Conservation (phyloP, 331 rosid genomes). For the Malus hybrid region DNA sequence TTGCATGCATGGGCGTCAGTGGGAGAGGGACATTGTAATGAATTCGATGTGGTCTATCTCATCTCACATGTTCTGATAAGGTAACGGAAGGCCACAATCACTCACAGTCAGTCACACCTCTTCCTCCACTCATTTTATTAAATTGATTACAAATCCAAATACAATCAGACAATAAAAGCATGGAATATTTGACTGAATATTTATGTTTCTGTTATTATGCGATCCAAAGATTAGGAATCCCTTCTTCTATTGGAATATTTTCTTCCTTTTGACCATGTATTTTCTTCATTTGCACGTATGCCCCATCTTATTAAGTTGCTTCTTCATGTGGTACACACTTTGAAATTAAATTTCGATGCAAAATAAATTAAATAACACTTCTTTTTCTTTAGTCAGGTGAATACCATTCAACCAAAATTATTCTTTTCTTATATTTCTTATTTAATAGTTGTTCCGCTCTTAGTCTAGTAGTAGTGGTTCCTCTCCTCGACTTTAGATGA, state of each 20-base stretch:
- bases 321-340: neutral
- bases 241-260: neutral
- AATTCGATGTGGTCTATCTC: neutral
- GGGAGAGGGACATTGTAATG: neutral
- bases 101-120: neutral
- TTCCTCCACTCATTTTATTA: neutral
- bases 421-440: neutral
- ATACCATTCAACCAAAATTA: neutral
- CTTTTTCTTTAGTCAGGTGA: neutral
- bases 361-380: neutral
- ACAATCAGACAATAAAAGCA: conserved; percentile 13
- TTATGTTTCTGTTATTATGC: neutral
- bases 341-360: neutral
- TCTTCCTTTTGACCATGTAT: neutral
- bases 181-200: conserved; percentile 24
- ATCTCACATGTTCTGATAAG: neutral
- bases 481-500: too few relatives aligned
- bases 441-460: too few relatives aligned
- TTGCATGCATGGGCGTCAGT: too few relatives aligned
- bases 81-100: neutral
- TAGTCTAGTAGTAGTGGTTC: too few relatives aligned
- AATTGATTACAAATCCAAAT: conserved; percentile 14
- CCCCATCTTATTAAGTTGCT: neutral
- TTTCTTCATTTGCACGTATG: neutral
- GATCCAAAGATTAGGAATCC: conserved; percentile 6